Percentiles rank a stretch among this genome's conserved stretches.
phyloP scores from a whole-genome alignment of 2,329 filamentous ascomycete genomes.

The Sclerotinia minor region DNA sequence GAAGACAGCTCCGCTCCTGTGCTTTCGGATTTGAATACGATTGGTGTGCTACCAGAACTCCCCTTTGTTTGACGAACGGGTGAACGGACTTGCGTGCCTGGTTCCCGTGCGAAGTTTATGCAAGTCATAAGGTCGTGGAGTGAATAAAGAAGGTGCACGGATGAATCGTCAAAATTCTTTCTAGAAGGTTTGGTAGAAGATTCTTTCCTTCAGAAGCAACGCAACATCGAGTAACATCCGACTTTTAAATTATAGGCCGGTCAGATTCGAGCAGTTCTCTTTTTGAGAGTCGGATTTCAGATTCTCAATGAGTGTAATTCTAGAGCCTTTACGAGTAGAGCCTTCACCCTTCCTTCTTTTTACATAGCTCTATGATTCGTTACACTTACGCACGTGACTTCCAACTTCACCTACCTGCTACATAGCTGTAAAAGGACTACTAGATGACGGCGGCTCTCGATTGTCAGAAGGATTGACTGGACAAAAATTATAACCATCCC shows the following conservation, averaged over 20 bases:
- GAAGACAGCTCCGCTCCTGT: background rate
- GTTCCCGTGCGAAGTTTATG: background rate
- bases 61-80: background rate
- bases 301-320: no score
- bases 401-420: no score
- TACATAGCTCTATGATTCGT: background rate
- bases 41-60: background rate
- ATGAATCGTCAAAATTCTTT: background rate
- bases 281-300: no score
- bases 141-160: background rate
- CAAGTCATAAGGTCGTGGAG: constrained; percentile 5
- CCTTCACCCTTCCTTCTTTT: no score
- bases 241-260: no score
- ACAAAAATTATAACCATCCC: background rate
- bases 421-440: no score
- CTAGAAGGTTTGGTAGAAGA: background rate
- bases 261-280: no score
- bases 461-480: background rate
- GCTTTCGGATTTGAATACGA: background rate
- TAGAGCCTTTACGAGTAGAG: no score
- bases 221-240: no score
- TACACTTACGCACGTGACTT: no score
- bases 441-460: no score
- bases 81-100: background rate
- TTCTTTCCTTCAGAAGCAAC: no score